These are phyloP conservation scores for Lumnitzera racemosa DNA, from an alignment of 345 rosid species.

Conservation along the genomic window DNA sequence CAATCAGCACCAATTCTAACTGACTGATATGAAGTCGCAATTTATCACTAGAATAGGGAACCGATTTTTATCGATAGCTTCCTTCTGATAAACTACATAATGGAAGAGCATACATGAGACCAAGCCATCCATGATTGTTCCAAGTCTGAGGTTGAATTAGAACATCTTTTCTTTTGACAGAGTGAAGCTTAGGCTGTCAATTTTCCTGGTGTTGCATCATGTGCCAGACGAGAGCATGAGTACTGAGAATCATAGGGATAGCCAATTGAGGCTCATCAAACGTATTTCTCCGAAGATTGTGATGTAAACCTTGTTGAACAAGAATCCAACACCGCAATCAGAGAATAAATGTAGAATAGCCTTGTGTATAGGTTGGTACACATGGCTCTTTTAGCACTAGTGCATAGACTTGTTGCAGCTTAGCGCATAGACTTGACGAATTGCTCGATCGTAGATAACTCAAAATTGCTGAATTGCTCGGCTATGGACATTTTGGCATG, in stretches of 20 bases:
- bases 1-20: too few species aligned
- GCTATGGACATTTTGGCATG: too few species aligned
- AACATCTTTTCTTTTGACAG: neutral
- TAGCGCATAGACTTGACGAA: too few species aligned
- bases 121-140: neutral
- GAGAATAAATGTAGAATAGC: slow-evolving; percentile 6
- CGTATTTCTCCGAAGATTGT: slow-evolving; percentile 10
- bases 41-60: too few species aligned
- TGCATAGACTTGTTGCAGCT: too few species aligned
- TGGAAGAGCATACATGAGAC: too few species aligned
- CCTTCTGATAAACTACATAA: too few species aligned
- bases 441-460: too few species aligned
- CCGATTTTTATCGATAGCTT: too few species aligned
- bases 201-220: slow-evolving; percentile 12
- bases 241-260: slow-evolving; percentile 13
- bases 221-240: slow-evolving; percentile 13
- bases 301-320: slow-evolving; percentile 9
- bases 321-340: slow-evolving; percentile 15
- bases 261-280: slow-evolving; percentile 9
- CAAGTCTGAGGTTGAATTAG: neutral
- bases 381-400: too few species aligned
- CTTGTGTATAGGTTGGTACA: neutral
- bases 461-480: too few species aligned
- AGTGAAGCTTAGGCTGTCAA: slow-evolving; percentile 9
- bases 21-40: too few species aligned